Conservation (phyloP, 495 filamentous ascomycete species). For the Aspergillus ostianus region DNA sequence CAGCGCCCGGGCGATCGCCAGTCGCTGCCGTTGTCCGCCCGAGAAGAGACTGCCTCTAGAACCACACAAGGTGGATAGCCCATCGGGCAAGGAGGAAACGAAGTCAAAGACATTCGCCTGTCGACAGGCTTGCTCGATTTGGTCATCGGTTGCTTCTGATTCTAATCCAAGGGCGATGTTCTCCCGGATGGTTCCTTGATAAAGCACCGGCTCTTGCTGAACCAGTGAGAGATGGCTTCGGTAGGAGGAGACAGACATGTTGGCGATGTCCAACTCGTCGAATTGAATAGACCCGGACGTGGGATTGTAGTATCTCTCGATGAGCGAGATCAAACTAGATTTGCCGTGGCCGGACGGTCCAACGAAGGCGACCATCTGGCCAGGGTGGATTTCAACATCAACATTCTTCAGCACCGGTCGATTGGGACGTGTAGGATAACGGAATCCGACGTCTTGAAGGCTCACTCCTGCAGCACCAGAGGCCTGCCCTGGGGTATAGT, state of each 20-base stretch:
- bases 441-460: not conserved
- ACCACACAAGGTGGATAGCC: not conserved
- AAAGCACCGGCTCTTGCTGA: slow-evolving; percentile 6
- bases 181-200: slow-evolving; percentile 7
- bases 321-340: slow-evolving; percentile 32
- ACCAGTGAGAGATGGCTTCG: slow-evolving; percentile 6
- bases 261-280: not conserved
- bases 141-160: slow-evolving; percentile 4
- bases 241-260: slow-evolving; percentile 2
- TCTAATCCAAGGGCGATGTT: slow-evolving; percentile 4
- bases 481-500: slow-evolving; percentile 22
- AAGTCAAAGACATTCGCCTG: slow-evolving; percentile 7
- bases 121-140: not conserved
- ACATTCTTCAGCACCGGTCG: slow-evolving; percentile 11
- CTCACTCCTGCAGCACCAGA: not conserved
- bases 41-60: slow-evolving; percentile 5
- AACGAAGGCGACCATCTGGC: slow-evolving; percentile 29
- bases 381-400: slow-evolving; percentile 32
- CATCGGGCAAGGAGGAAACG: slow-evolving; percentile 3
- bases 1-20: slow-evolving; percentile 4
- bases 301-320: slow-evolving; percentile 54
- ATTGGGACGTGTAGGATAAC: slow-evolving; percentile 3
- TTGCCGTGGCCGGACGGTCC: slow-evolving; percentile 7
- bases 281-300: not conserved
- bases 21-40: slow-evolving; percentile 5